These are phyloP conservation scores for Lolium perenne DNA, from an alignment of 176 grass and related monocot species.

Conservation along the genomic window DNA sequence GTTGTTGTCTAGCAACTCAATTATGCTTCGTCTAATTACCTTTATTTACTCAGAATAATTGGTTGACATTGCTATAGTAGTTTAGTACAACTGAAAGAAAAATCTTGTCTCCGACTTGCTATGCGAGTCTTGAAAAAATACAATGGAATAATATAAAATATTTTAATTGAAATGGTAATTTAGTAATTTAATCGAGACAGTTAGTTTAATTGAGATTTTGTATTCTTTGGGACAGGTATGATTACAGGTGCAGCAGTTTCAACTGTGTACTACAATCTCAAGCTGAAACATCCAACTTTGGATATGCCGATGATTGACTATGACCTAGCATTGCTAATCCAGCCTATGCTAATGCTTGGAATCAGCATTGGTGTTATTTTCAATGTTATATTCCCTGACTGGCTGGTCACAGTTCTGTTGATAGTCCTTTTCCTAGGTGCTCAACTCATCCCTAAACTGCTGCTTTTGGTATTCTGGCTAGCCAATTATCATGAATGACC, in stretches of 20 bases:
- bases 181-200: background rate
- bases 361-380: slow-evolving; percentile 94
- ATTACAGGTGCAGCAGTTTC: slow-evolving; percentile 82
- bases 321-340: slow-evolving; percentile 84
- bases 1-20: slow-evolving; percentile 6
- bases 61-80: slow-evolving; percentile 26
- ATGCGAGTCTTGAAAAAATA: background rate
- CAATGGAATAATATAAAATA: background rate
- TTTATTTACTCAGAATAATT: background rate
- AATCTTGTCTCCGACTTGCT: background rate
- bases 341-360: slow-evolving; percentile 94
- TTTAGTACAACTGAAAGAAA: slow-evolving; percentile 24
- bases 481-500: slow-evolving; percentile 19
- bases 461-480: background rate
- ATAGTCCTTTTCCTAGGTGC: slow-evolving; percentile 88
- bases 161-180: background rate
- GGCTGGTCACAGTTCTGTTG: slow-evolving; percentile 89
- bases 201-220: slow-evolving; percentile 15
- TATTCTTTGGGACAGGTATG: slow-evolving; percentile 66
- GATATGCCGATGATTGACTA: slow-evolving; percentile 91
- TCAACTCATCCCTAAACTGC: background rate
- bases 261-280: slow-evolving; percentile 90
- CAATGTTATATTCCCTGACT: slow-evolving; percentile 88
- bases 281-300: slow-evolving; percentile 81
- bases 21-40: background rate